phyloP scores from a whole-genome alignment of 192 early-diverging fungal genomes.

The Podila verticillata region DNA sequence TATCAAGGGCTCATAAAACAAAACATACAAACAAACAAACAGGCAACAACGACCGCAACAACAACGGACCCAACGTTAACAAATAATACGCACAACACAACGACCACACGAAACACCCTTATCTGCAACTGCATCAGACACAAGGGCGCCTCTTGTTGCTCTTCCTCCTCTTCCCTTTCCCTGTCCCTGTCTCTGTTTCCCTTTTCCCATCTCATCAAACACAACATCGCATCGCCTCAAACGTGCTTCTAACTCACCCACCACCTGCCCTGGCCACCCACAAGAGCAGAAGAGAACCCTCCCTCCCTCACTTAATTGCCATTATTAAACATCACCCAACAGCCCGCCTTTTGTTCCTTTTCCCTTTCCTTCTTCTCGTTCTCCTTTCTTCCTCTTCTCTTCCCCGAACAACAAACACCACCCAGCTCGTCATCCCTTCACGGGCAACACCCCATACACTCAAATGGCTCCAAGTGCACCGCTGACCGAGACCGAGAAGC shows the following conservation, averaged over 20 bases:
- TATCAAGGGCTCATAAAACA: no score
- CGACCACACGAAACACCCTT: no score
- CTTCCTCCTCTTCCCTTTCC: neutral
- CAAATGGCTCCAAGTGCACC: slow-evolving; percentile 8
- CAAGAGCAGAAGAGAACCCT: neutral
- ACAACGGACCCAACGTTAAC: no score
- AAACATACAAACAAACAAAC: no score
- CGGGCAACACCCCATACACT: neutral
- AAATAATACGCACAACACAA: no score
- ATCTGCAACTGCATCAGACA: no score
- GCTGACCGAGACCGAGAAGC: slow-evolving; percentile 41
- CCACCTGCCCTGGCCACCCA: neutral
- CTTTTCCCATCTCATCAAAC: neutral
- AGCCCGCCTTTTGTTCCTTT: no score
- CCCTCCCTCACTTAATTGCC: no score
- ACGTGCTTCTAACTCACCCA: neutral
- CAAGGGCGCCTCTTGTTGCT: no score
- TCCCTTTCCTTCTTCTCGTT: no score
- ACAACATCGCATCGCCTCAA: neutral
- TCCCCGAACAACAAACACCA: neutral
- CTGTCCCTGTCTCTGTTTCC: neutral
- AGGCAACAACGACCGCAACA: no score
- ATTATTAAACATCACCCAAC: neutral
- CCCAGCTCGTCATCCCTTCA: neutral
- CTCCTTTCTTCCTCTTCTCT: no score